A percentile compares a stretch with the other conserved stretches of the same genome.
phyloP scores from a whole-genome alignment of 2,329 filamentous ascomycete species.

The Paraphaeosphaeria minitans region DNA sequence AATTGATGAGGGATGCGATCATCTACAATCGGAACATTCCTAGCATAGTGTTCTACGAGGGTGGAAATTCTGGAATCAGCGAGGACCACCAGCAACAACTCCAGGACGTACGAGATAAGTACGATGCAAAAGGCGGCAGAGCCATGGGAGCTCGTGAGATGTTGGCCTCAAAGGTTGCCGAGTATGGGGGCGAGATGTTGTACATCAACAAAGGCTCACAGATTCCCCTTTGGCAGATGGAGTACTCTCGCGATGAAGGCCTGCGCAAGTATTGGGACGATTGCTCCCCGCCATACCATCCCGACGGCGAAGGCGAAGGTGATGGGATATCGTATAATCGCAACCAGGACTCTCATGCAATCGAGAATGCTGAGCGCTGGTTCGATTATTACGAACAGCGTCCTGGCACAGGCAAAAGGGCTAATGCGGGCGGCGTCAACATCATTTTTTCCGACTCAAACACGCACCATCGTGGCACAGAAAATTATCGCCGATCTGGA shows the following conservation, averaged over 20 bases:
- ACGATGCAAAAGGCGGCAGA: not conserved
- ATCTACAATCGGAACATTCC: not conserved
- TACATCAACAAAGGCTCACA: not conserved
- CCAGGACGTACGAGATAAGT: not conserved
- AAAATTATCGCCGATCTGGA: not conserved
- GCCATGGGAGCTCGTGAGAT: not conserved
- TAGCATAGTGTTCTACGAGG: not conserved
- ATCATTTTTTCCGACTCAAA: not conserved
- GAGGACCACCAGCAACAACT: not conserved
- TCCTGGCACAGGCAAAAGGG: not conserved
- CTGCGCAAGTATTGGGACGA: not conserved
- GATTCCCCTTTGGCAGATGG: not conserved
- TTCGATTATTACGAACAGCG: not conserved
- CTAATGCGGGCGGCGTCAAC: not conserved
- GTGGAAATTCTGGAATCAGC: not conserved
- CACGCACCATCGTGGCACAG: not conserved
- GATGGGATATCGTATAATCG: not conserved
- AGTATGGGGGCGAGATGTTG: not conserved
- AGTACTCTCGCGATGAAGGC: not conserved
- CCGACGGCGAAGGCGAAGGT: not conserved
- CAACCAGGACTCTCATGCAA: not conserved
- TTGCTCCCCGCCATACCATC: not conserved
- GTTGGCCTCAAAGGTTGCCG: not conserved
- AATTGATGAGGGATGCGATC: not conserved
- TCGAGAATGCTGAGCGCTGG: not conserved